Base-by-base conservation (phyloP, 768 basidiomycete genomes). In the Suillus brevipes region DNA sequence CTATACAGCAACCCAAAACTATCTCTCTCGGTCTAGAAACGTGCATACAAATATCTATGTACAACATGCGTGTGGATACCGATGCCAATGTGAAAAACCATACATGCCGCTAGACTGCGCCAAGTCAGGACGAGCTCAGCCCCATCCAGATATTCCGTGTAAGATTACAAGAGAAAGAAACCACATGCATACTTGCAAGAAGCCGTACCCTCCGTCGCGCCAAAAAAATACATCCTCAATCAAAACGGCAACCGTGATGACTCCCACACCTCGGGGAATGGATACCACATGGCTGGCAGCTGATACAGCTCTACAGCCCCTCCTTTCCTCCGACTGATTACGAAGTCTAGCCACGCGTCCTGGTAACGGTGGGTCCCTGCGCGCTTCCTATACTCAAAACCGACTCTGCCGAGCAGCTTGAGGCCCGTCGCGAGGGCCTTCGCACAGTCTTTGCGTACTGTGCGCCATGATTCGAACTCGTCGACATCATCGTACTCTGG, bases 351-450 rank as follows among this genome's bases (percentile, higher is more conserved):
- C 76, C 76, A 77, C 34, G 77, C 72, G 43, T 77, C 76, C 64
- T 78, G 76, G 63, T 77, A 77, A 47, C 75, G 60, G 53, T 77
- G 76, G 3, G 76, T 78, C 38, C 76, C 76, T 9, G 77, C 74
- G 16, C 76, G 73, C 69, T 74, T 78, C 61, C 76, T 75, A 67
- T 78, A 78, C 65, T 77, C 76, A 63, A 77, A 76, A 62, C 76
- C 76, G 57, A 77, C 69, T 68, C 71, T 73, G 57, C 65, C 62
- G 63, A 77, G 75, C 57, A 74, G 71, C 63, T 78, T 78, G 64
- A 78, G 56, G 12, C 67, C 69, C 65, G 56, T 69, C 67, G 75
- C 76, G 65, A 77, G 75, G 62, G 74, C 55, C 47, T 63, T 43
- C 37, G 76, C 76, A 53, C 66, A 74, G 1, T 77, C 74, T 37